phyloP scores from a whole-genome alignment of 1,139 yeast genomes.

The Hanseniaspora sp. region DNA sequence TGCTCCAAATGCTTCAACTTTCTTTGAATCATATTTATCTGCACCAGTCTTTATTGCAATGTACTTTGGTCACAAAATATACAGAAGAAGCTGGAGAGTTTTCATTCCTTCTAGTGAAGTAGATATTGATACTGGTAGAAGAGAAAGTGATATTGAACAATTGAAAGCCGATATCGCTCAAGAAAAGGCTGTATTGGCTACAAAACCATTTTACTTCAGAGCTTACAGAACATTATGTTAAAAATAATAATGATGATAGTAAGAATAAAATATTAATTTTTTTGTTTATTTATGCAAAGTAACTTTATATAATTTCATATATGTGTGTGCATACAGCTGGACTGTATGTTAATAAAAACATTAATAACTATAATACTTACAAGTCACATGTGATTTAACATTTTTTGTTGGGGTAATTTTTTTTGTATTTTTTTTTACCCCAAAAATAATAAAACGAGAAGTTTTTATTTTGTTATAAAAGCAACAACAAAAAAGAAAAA shows the following conservation, averaged over 20 bases:
- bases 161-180: conserved; percentile 58
- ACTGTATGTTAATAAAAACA: too few species aligned
- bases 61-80: conserved; percentile 48
- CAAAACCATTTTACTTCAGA: conserved; percentile 48
- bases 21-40: conserved; percentile 55
- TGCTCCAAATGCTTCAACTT: conserved; percentile 44
- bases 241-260: not conserved
- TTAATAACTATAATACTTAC: too few species aligned
- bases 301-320: too few species aligned
- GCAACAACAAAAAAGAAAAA: too few species aligned
- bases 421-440: too few species aligned
- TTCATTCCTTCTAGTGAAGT: conserved; percentile 43
- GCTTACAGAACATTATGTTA: conserved; percentile 27
- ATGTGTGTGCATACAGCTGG: too few species aligned
- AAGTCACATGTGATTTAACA: too few species aligned
- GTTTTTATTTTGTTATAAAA: too few species aligned
- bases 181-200: conserved; percentile 45
- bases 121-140: conserved; percentile 65
- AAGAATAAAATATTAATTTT: too few species aligned
- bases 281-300: too few species aligned
- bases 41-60: conserved; percentile 48
- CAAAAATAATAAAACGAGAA: too few species aligned
- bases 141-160: conserved; percentile 55
- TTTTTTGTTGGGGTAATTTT: too few species aligned
- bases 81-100: conserved; percentile 46